Percentiles rank a stretch among this genome's conserved stretches.
Conservation (phyloP, 805 yeast genomes). For the Lipomyces yamadae region DNA sequence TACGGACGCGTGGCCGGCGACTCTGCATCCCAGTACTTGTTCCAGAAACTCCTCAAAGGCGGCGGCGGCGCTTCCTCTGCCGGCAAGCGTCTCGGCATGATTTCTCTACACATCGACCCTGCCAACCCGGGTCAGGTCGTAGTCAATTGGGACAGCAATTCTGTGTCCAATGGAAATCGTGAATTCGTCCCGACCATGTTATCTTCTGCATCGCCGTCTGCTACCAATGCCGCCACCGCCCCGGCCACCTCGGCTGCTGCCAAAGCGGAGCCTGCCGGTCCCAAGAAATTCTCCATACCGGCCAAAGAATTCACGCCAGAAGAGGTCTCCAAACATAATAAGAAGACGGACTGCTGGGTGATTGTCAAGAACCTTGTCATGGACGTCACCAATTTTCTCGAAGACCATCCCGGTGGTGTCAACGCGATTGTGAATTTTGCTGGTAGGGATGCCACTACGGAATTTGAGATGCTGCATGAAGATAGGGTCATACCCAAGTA, state of each 20-base stretch:
- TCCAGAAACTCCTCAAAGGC: constrained; percentile 44
- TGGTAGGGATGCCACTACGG: constrained; percentile 75
- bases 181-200: constrained; percentile 24
- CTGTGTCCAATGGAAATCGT: constrained; percentile 12
- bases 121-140: constrained; percentile 37
- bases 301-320: constrained; percentile 50
- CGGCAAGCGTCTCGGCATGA: constrained; percentile 50
- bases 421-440: constrained; percentile 72
- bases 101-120: constrained; percentile 49
- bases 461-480: constrained; percentile 68
- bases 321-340: constrained; percentile 56
- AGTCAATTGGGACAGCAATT: constrained; percentile 35
- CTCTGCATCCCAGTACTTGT: constrained; percentile 47
- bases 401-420: constrained; percentile 69
- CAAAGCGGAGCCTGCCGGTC: neutral
- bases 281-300: constrained; percentile 51
- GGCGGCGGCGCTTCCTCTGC: constrained; percentile 42
- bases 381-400: constrained; percentile 60
- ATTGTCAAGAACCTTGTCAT: constrained; percentile 70
- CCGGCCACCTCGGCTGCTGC: constrained; percentile 23
- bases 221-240: constrained; percentile 25
- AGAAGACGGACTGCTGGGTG: constrained; percentile 72
- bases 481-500: constrained; percentile 59
- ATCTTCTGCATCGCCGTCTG: constrained; percentile 12
- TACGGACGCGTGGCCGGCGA: constrained; percentile 55